Conservation (phyloP, 1,284 basidiomycete genomes). For the Leccinum variabile region DNA sequence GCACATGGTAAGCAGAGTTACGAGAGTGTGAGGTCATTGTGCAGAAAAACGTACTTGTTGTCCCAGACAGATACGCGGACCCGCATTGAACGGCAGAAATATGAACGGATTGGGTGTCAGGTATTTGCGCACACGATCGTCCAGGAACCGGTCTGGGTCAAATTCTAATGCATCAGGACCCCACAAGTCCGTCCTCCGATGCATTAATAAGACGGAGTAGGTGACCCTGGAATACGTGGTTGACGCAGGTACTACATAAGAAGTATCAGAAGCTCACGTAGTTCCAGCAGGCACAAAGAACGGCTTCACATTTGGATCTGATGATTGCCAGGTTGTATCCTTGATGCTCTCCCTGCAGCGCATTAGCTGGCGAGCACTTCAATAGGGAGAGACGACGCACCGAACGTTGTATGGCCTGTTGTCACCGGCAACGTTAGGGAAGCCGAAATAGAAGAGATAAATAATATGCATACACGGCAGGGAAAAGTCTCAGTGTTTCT, state of each 20-base stretch:
- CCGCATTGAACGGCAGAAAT: constrained; percentile 52
- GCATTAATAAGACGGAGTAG: constrained; percentile 63
- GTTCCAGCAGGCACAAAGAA: constrained; percentile 55
- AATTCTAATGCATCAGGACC: constrained; percentile 55
- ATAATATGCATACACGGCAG: constrained; percentile 47
- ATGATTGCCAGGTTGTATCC: constrained; percentile 46
- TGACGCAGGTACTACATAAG: not conserved
- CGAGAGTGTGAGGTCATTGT: not conserved
- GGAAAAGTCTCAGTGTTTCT: constrained; percentile 63
- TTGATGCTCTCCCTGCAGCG: constrained; percentile 38
- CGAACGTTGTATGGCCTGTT: constrained; percentile 51
- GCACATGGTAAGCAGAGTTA: not conserved
- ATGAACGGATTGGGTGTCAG: constrained; percentile 41
- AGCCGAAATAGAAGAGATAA: not conserved
- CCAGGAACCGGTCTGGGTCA: constrained; percentile 53
- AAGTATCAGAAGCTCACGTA: constrained; percentile 36
- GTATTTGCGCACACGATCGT: constrained; percentile 35
- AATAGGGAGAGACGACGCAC: constrained; percentile 25
- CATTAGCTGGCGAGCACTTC: not conserved
- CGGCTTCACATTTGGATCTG: constrained; percentile 45
- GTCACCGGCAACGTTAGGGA: not conserved
- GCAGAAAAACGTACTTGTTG: constrained; percentile 26
- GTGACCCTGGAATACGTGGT: constrained; percentile 34
- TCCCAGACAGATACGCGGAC: constrained; percentile 51
- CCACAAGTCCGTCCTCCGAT: constrained; percentile 63